Evolutionary conservation across 2,329 filamentous ascomycete genomes (phyloP).

Genomic region (Alternaria sp.): DNA sequence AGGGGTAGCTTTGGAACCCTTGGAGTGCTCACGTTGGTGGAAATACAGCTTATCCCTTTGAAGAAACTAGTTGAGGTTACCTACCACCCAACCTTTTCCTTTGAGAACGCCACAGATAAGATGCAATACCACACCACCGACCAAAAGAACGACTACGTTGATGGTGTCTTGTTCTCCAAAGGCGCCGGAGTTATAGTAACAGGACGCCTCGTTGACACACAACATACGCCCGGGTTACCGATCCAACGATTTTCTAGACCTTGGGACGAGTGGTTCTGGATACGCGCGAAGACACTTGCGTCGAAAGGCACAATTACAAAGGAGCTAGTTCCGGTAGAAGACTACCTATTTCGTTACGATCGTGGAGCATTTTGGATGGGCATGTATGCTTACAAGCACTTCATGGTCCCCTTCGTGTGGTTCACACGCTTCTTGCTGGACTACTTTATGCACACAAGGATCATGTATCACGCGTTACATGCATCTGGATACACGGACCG

Average conservation of each 20-base stretch:
- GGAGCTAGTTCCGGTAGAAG: constrained; percentile 59
- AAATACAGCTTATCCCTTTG: constrained; percentile 63
- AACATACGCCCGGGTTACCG: constrained; percentile 35
- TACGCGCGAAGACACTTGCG: constrained; percentile 61
- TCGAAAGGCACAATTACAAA: constrained; percentile 21
- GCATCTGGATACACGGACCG: constrained; percentile 62
- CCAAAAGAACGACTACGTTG: constrained; percentile 68
- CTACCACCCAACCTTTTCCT: constrained; percentile 65
- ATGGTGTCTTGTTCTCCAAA: constrained; percentile 69
- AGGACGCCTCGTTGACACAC: constrained; percentile 63
- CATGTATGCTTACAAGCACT: constrained; percentile 66
- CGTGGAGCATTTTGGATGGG: constrained; percentile 72
- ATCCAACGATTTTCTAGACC: constrained; percentile 62
- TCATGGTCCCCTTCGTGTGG: constrained; percentile 65
- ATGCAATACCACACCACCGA: constrained; percentile 58
- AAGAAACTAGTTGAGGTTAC: constrained; percentile 67
- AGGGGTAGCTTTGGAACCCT: constrained; percentile 68
- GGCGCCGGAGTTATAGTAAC: constrained; percentile 66
- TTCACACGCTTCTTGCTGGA: constrained; percentile 67
- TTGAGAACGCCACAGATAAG: constrained; percentile 58
- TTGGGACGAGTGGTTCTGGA: constrained; percentile 76
- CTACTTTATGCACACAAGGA: constrained; percentile 68
- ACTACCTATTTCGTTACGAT: constrained; percentile 70
- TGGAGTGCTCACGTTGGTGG: constrained; percentile 67
- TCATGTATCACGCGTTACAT: constrained; percentile 71